Evolutionary conservation across 805 yeast genomes (phyloP), one percentile per base, ranked within the genome.

Genomic region (Suhomyces emberorum): DNA sequence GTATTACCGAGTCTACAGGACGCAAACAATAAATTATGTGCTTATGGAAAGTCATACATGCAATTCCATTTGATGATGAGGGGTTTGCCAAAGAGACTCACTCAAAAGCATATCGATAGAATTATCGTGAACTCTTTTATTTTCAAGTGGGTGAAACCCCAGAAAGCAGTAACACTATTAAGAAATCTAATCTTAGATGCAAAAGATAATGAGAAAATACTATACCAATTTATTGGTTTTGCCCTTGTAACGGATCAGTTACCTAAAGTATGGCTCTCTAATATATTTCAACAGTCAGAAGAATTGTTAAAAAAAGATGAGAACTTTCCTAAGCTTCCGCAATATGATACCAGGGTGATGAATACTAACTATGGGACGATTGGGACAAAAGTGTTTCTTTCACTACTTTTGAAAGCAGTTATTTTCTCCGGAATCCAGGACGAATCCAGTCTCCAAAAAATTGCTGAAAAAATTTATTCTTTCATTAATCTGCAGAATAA

Each of bases 181-280:
- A 30, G 15, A 10, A 21, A 24, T 11, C 26, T 26, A 16, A 28
- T 34, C 9, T n/a, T 22, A 12, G 38, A 34, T 20, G 19, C 17
- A 10, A 11, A 11, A 14, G 28, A 20, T 19, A 28, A 21, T 15
- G 30, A 18, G 3, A 28, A 30, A 12, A 14, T 35, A 12, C 26
- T 39, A 7, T 32, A 32, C 25, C 43, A 39, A 26, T 39, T 32
- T 20, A 21, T 39, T 20, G 43, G 43, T 3, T 25, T 23, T 23
- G 20, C 35, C 6, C 32, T 15, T n/a, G 8, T 29, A n/a, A 32
- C 32, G 9, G 30, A 32, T 4, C 18, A 29, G 18, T 39, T 39
- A 20, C 43, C 43, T 3, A 10, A 15, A 3, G 11, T 28, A 5
- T 39, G 43, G 43, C 25, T 39, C 10, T 17, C 17, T 22, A 12